Conservation (phyloP, 106 monocot genomes). For the Cymbidium sinense region DNA sequence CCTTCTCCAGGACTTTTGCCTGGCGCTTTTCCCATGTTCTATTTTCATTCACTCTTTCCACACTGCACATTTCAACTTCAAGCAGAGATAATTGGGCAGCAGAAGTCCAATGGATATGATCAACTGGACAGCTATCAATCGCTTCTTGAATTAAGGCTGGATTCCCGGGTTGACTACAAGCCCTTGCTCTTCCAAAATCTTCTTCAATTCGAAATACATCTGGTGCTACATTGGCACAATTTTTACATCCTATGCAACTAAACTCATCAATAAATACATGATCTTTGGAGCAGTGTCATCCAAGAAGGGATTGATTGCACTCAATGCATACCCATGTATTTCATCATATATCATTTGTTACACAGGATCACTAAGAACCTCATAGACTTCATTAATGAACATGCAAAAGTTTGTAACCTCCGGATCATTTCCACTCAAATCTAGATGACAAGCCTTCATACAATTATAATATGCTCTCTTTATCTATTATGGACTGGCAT, state of each 20-base stretch:
- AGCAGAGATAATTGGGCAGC: slow-evolving; percentile 97
- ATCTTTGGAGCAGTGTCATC: slow-evolving; percentile 64
- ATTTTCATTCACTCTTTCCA: slow-evolving; percentile 94
- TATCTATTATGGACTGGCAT: slow-evolving; percentile 88
- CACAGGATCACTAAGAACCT: slow-evolving; percentile 90
- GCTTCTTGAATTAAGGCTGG: slow-evolving; percentile 66
- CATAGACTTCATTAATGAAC: slow-evolving; percentile 94
- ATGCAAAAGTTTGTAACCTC: slow-evolving; percentile 93
- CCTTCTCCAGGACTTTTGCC: no score
- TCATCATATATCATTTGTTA: slow-evolving; percentile 93
- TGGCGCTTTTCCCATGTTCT: no score
- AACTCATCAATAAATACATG: slow-evolving; percentile 97
- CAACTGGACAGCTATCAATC: slow-evolving; percentile 96
- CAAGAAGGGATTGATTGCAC: slow-evolving; percentile 86
- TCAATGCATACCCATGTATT: slow-evolving; percentile 83
- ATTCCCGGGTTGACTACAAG: slow-evolving; percentile 65
- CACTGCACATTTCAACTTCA: slow-evolving; percentile 99
- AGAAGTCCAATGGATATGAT: slow-evolving; percentile 98
- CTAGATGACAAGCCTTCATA: slow-evolving; percentile 97
- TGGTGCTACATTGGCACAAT: slow-evolving; percentile 83
- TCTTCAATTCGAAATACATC: slow-evolving; percentile 83
- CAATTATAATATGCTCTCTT: slow-evolving; percentile 96
- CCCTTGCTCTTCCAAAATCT: slow-evolving; percentile 94
- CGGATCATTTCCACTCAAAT: slow-evolving; percentile 75
- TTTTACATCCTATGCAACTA: slow-evolving; percentile 99